Conservation (phyloP, 1,284 basidiomycete genomes). For the Marasmius oreades region DNA sequence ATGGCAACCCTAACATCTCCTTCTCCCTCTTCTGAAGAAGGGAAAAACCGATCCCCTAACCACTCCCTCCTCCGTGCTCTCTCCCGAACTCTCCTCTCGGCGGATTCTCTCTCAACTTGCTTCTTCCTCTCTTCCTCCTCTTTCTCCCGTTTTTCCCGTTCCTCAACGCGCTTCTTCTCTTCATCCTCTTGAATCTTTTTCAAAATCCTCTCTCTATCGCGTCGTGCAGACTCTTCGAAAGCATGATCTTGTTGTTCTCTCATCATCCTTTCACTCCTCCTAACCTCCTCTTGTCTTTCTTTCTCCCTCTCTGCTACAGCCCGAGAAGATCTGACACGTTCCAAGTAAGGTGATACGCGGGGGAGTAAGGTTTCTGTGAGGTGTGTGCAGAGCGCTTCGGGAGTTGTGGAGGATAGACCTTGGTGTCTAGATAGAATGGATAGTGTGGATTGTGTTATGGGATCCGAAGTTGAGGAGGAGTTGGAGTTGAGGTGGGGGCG, state of each 20-base stretch:
- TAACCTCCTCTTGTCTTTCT: conserved; percentile 32
- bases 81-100: conserved; percentile 36
- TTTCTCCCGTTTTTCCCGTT: conserved; percentile 25
- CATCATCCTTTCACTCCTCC: conserved; percentile 65
- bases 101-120: conserved; percentile 22
- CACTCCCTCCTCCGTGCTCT: conserved; percentile 27
- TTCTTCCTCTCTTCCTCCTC: conserved; percentile 28
- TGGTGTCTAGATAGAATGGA: conserved; percentile 83
- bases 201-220: conserved; percentile 71
- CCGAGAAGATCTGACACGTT: conserved; percentile 48
- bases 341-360: conserved; percentile 73
- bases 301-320: conserved; percentile 11
- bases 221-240: conserved; percentile 59
- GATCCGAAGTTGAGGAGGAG: conserved; percentile 30
- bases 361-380: conserved; percentile 73
- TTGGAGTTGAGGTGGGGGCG: too few relatives aligned
- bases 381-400: conserved; percentile 60
- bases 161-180: conserved; percentile 27
- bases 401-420: conserved; percentile 64
- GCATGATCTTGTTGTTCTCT: conserved; percentile 83
- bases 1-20: conserved; percentile 56
- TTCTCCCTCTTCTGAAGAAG: conserved; percentile 14
- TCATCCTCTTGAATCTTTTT: conserved; percentile 46
- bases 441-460: conserved; percentile 49
- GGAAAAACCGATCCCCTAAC: neutral